Conservation (phyloP, 345 rosid genomes). For the Trapa bicornis region DNA sequence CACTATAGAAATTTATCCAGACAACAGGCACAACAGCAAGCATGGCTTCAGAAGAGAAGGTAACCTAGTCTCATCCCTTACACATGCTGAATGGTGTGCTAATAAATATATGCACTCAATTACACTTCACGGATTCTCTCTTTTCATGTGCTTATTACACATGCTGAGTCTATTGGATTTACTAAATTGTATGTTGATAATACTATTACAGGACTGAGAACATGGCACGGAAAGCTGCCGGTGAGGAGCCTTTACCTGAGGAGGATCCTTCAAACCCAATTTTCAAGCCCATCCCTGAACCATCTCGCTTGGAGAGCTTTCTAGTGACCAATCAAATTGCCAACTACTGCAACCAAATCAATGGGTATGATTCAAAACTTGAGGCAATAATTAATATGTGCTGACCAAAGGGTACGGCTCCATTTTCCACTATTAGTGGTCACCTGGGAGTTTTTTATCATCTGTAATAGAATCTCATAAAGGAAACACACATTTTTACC, state of each 20-base stretch:
- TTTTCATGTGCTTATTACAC: not conserved
- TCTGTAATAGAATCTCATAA: not conserved
- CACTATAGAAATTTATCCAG: constrained; percentile 76
- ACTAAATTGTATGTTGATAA: constrained; percentile 3
- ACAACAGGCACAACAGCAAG: constrained; percentile 94
- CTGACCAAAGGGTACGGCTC: not conserved
- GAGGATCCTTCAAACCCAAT: constrained; percentile 92
- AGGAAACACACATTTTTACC: not conserved
- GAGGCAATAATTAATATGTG: not conserved
- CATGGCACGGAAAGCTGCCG: constrained; percentile 68
- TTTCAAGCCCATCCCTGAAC: constrained; percentile 86
- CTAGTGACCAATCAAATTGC: constrained; percentile 83
- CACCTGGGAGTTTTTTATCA: not conserved
- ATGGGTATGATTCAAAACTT: constrained; percentile 44
- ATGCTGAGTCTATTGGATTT: no score
- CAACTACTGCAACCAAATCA: constrained; percentile 94
- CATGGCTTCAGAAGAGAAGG: constrained; percentile 99
- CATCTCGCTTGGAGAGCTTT: constrained; percentile 90
- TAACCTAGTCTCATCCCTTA: constrained; percentile 1
- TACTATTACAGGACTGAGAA: constrained; percentile 60
- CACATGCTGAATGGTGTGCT: no score
- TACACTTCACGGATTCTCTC: not conserved
- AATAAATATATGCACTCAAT: no score
- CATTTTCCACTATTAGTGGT: not conserved
- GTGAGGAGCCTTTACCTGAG: constrained; percentile 92